Base-by-base conservation (phyloP, 768 basidiomycete genomes). In the Russula sp. region DNA sequence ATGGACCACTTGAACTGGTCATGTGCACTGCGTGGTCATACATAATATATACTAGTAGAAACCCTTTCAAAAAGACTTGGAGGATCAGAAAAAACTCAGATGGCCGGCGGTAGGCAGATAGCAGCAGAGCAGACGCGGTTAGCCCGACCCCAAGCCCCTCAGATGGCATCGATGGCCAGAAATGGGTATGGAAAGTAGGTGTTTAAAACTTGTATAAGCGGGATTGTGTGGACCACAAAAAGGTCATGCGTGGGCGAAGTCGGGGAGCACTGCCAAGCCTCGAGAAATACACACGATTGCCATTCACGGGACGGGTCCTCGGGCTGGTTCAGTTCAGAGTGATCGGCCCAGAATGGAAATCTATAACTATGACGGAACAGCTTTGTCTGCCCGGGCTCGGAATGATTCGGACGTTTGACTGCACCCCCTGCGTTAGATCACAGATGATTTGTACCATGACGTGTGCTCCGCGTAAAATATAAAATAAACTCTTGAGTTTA, bases 201-300 rank as follows among this genome's bases (percentile, higher is more conserved):
- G 44, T 46, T 1, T 10, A 16, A 26, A 26, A 11, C 7, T 24
- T 14, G 24, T 24, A 49, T 24, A 5, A 48, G n/a, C 5, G 13
- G n/a, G 46, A 13, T 24, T 49, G 48, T 26, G 24, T 22, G 10
- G 16, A 34, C 11, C 34, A 32, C 53, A 34, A n/a, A n/a, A n/a
- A 4, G n/a, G n/a, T n/a, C n/a, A n/a, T n/a, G n/a, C 7, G 20
- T 0, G 20, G n/a, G 20, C 8, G 9, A 0, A 8, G 20, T 8
- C 3, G n/a, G 8, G 16, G 18, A 20, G 10, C 8, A 46, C 20
- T 10, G 44, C 20, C n/a, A n/a, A 22, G 46, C 44, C 7, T n/a
- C 20, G 20, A 44, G 10, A 13, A 48, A 22, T 40, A 5, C 22
- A 48, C 13, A 5, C 9, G 5, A n/a, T 46, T 11, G 10, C 10